These are phyloP conservation scores for Zoysia matrella DNA, from an alignment of 202 grass and related monocot genomes.

Conservation along the genomic window DNA sequence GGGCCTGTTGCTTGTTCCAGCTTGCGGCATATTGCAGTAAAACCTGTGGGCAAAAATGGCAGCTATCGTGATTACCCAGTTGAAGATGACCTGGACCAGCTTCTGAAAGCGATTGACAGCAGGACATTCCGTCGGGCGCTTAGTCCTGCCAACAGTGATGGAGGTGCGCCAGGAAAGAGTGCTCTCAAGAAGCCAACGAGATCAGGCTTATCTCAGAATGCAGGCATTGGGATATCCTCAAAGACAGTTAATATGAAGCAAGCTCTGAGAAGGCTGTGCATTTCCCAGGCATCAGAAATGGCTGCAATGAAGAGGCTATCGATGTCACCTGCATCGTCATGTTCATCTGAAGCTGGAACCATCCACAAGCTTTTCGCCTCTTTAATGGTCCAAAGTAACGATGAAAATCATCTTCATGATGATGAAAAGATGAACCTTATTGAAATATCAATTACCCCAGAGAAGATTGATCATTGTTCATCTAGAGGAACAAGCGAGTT, in stretches of 20 bases:
- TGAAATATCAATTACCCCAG: no score
- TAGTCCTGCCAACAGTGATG: slow-evolving; percentile 51
- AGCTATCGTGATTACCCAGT: slow-evolving; percentile 45
- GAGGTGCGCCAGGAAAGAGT: slow-evolving; percentile 49
- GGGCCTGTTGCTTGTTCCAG: slow-evolving; percentile 44
- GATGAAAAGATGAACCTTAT: no score
- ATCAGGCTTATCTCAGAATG: slow-evolving; percentile 50
- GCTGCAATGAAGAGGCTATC: no score
- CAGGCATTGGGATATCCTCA: slow-evolving; percentile 70
- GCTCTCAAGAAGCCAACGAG: slow-evolving; percentile 58
- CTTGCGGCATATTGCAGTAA: slow-evolving; percentile 64
- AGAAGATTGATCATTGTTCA: no score
- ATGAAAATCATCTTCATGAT: no score
- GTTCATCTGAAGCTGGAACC: no score
- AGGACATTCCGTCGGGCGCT: slow-evolving; percentile 54
- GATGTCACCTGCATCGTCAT: no score
- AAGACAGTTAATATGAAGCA: slow-evolving; percentile 89
- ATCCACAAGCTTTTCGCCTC: no score
- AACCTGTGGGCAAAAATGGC: slow-evolving; percentile 47
- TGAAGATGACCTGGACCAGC: slow-evolving; percentile 78
- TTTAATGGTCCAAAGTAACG: no score
- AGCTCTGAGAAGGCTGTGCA: slow-evolving; percentile 61
- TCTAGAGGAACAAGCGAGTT: no score
- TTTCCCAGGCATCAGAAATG: no score
- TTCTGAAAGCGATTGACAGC: not conserved